phyloP scores from a whole-genome alignment of 345 rosid genomes.

The Brassica napus region Da-Ae NC_063452.1:3528001-3528500 shows the following conservation, averaged over 20 bases:
- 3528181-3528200: constrained; percentile 52
- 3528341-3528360: too few species aligned
- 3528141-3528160: constrained; percentile 91
- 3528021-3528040: constrained; percentile 98
- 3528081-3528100: constrained; percentile 76
- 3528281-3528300: too few species aligned
- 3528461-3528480: constrained; percentile 96
- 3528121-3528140: constrained; percentile 99
- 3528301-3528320: too few species aligned
- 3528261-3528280: too few species aligned
- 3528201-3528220: too few species aligned
- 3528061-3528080: constrained; percentile 66
- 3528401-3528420: constrained; percentile 52
- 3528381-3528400: too few species aligned
- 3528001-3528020: neutral
- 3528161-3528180: constrained; percentile 98
- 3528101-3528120: constrained; percentile 79
- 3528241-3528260: too few species aligned
- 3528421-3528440: constrained; percentile 86
- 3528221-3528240: too few species aligned
- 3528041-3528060: constrained; percentile 92
- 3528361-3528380: too few species aligned
- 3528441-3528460: constrained; percentile 71
- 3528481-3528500: constrained; percentile 67
- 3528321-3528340: too few species aligned